Evolutionary conservation across 768 basidiomycete species (phyloP).

Genomic region (Lactifluus hygrophoroides): DNA sequence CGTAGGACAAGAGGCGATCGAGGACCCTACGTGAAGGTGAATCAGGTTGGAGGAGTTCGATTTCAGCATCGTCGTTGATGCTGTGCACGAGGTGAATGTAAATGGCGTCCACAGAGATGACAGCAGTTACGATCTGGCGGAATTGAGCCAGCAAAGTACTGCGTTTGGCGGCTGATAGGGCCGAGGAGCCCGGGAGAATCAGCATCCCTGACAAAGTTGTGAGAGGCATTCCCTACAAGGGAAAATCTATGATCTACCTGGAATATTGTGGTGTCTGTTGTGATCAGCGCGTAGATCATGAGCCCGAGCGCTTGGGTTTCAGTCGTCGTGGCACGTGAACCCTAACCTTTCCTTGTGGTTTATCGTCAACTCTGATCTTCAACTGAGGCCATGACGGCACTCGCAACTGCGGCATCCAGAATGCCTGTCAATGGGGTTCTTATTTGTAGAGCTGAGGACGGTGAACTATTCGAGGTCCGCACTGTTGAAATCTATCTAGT

Average conservation of each 20-base stretch:
- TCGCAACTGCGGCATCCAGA: background rate
- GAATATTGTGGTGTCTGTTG: background rate
- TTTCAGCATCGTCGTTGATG: slow-evolving; percentile 35
- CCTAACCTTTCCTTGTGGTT: background rate
- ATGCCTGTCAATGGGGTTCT: slow-evolving; percentile 19
- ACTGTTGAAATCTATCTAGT: background rate
- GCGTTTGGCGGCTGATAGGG: slow-evolving; percentile 63
- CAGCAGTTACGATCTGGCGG: slow-evolving; percentile 39
- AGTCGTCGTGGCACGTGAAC: background rate
- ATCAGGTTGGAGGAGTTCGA: slow-evolving; percentile 35
- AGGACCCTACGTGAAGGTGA: slow-evolving; percentile 48
- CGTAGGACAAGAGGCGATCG: slow-evolving; percentile 72
- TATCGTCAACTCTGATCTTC: background rate
- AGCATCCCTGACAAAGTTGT: slow-evolving; percentile 46
- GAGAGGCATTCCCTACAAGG: background rate
- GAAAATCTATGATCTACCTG: background rate
- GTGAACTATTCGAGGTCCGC: slow-evolving; percentile 29
- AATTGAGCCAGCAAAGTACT: slow-evolving; percentile 54
- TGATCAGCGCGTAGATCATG: background rate
- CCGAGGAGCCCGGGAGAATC: slow-evolving; percentile 67
- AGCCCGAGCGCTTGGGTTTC: too few relatives aligned
- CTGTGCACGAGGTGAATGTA: slow-evolving; percentile 82
- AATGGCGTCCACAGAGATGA: slow-evolving; percentile 70
- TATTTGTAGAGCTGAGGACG: slow-evolving; percentile 35
- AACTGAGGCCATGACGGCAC: background rate